phyloP scores from a whole-genome alignment of 495 filamentous ascomycete genomes.

The Penicillium subrubescens region DNA sequence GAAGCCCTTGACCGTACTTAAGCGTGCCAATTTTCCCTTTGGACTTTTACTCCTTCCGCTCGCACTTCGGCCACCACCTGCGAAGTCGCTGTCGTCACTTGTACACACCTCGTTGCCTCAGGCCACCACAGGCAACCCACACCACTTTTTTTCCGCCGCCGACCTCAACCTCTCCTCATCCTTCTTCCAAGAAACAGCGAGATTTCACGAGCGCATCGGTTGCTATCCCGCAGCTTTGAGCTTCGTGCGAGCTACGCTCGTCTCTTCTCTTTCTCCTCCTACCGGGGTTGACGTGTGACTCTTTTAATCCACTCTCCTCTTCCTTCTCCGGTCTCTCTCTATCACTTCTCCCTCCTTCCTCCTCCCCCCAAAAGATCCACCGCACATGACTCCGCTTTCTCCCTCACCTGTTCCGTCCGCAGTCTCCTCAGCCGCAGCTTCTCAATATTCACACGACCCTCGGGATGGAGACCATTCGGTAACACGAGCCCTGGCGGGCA shows the following conservation, averaged over 20 bases:
- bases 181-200: slow-evolving; percentile 6
- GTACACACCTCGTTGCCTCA: slow-evolving; percentile 33
- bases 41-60: too few species aligned
- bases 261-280: background rate
- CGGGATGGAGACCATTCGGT: slow-evolving; percentile 49
- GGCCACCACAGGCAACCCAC: slow-evolving; percentile 31
- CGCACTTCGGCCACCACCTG: slow-evolving; percentile 5
- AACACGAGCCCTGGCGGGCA: slow-evolving; percentile 51
- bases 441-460: slow-evolving; percentile 42
- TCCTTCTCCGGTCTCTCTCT: slow-evolving; percentile 2
- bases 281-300: slow-evolving; percentile 19
- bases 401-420: slow-evolving; percentile 48
- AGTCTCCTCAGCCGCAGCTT: slow-evolving; percentile 47
- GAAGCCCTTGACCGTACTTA: background rate
- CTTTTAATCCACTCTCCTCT: slow-evolving; percentile 8
- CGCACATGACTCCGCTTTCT: slow-evolving; percentile 53
- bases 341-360: slow-evolving; percentile 4
- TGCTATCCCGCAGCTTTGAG: slow-evolving; percentile 14
- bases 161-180: slow-evolving; percentile 14
- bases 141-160: slow-evolving; percentile 31
- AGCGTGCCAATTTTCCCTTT: background rate
- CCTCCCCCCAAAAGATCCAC: slow-evolving; percentile 20
- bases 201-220: background rate
- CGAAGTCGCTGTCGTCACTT: slow-evolving; percentile 37
- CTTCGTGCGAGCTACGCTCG: slow-evolving; percentile 31